Base-by-base conservation (phyloP, 495 filamentous ascomycete species). In the Hyaloscypha hepaticicola region DNA sequence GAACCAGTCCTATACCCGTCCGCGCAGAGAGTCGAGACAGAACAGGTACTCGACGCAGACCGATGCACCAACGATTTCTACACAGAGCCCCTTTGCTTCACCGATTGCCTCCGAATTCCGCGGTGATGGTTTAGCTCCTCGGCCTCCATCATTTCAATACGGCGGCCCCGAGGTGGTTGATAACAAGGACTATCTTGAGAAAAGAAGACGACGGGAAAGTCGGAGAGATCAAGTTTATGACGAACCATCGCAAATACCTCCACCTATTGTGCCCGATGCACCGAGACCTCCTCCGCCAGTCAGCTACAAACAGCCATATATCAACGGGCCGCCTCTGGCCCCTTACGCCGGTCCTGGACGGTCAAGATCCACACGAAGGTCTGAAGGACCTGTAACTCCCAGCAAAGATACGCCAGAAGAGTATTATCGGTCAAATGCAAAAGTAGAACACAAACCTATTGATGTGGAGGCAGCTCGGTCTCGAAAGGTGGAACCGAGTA, bases 241-340 rank as follows among this genome's bases (percentile, higher is more conserved):
- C 64, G 71, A 70, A 75, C 66, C 66, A 66, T 55, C 74, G 61
- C 56, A 69, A 25, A 72, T 73, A 51, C 63, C 75, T 34, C 82
- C 77, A 6, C 85, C 84, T 62, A 78, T 80, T 49, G 86, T 82
- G 25, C 83, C 86, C 58, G 86, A 88, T 60, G 82, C 78, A 1
- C 85, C 86, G 5, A 81, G 80, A 70, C 79, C 79, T 26, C 84
- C 82, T 25, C 70, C 70, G 19, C 82, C 86, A 1, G 72, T 82
- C n/a, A 85, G 83, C 49, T 89, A 86, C 70, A 79, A 75, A 63
- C 74, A 80, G 22, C 79, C 82, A 26, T 78, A 84, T 62, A 74
- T 70, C 31, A 77, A 71, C 64, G 75, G 74, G n/a, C 71, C 72
- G 55, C 69, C 72, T 19, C 68, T 73, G 21, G 71, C 73, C 45